Percentiles rank a stretch among this genome's conserved stretches.
phyloP scores from a whole-genome alignment of 208 protist species.

The Blechomonas ayalai region DNA sequence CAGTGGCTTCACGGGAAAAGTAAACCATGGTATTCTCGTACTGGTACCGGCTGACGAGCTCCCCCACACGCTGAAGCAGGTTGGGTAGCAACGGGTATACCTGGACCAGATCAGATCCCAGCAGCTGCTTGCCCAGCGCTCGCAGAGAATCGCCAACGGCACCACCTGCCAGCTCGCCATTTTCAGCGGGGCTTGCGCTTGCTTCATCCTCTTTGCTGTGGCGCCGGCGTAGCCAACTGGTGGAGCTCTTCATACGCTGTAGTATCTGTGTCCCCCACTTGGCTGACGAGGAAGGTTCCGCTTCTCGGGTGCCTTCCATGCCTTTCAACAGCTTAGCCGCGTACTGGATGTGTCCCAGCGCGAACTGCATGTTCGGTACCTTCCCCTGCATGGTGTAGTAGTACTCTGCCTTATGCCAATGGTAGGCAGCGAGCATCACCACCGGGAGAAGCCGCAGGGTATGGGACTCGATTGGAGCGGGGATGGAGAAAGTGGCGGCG shows the following conservation, averaged over 20 bases:
- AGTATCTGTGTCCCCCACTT: conserved; percentile 1
- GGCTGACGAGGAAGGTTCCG: background rate
- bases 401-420: conserved; percentile 49
- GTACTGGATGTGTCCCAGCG: conserved; percentile 59
- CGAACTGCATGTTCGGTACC: conserved; percentile 47
- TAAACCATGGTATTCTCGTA: conserved; percentile 61
- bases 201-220: background rate
- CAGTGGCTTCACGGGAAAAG: conserved; percentile 18
- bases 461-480: conserved; percentile 5
- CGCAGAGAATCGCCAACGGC: conserved; percentile 1
- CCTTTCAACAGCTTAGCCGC: conserved; percentile 33
- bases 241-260: conserved; percentile 11
- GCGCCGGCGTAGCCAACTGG: background rate
- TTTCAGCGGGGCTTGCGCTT: background rate
- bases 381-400: conserved; percentile 24
- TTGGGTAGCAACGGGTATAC: conserved; percentile 32
- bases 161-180: no score
- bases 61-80: conserved; percentile 25
- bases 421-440: conserved; percentile 50
- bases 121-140: conserved; percentile 5
- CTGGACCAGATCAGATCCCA: conserved; percentile 10
- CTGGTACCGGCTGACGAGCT: conserved; percentile 28
- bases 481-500: conserved; percentile 24
- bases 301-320: conserved; percentile 5
- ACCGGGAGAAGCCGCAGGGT: conserved; percentile 36